Evolutionary conservation across 164 flowering plant genomes (phyloP), one percentile per base, ranked within the genome.

Genomic region (Annona cherimola): DNA sequence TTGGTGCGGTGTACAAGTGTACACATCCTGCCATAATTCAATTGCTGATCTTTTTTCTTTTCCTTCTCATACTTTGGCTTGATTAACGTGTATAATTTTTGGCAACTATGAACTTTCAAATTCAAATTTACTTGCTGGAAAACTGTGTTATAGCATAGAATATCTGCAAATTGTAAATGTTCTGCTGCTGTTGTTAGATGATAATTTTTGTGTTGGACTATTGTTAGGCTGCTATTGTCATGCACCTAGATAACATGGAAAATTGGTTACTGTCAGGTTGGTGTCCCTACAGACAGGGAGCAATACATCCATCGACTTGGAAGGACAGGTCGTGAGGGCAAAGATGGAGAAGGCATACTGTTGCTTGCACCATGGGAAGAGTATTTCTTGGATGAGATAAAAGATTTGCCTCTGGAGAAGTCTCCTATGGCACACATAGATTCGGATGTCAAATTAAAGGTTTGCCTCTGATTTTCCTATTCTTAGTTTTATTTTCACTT

Each of bases 341-440:
- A 96, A 82, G 93, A 80, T 45, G 99, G 99, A 66, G 87, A 89
- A 85, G 97, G 97, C 61, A 79, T 90, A 55, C 68, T 96, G 78
- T 72, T 96, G 84, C 84, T 96, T 81, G 98, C 99, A 70, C 97
- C 98, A 61, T 96, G 97, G 97, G 98, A 96, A 82, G 90, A 88
- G 68, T 88, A 86, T 82, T 92, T 96, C 76, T 71, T 93, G 74
- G 84, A 89, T 66, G 97, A 88, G 39, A 76, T 96, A 11, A 88
- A 86, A 74, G 95, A 93, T 74, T 84, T 92, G 69, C 94, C 95
- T n/a, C 75, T 93, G 70, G 83, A 87, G 67, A 87, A 79, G 79
- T 70, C 72, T 62, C 76, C 86, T n/a, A 44, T 68, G n/a, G 92
- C 90, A 9, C 76, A 69, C 43, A 41, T 90, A 42, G 89, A 92